These are phyloP conservation scores for Pleoardoris graminearum DNA, from an alignment of 2,329 filamentous ascomycete species.

Conservation along the genomic window DNA sequence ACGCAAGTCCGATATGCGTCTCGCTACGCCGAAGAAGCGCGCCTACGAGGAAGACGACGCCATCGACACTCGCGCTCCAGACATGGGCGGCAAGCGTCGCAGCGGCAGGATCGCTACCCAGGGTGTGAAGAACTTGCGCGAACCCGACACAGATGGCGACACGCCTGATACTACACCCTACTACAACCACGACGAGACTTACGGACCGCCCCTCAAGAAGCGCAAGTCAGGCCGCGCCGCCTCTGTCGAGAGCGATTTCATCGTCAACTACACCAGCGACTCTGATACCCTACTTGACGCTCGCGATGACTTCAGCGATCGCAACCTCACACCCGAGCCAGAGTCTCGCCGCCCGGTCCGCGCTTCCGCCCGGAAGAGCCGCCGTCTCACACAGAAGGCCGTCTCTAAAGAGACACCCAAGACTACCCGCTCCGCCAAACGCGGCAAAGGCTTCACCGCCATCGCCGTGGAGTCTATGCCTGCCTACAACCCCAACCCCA, in stretches of 20 bases:
- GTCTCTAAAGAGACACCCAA: background rate
- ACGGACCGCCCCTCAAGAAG: background rate
- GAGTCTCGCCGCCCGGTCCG: background rate
- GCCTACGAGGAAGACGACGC: background rate
- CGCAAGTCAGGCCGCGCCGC: conserved; percentile 1
- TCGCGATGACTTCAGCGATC: background rate
- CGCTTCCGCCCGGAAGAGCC: background rate
- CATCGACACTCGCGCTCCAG: too few relatives aligned
- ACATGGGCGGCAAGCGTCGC: background rate
- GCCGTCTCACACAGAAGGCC: background rate
- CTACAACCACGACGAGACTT: background rate
- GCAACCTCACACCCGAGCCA: background rate
- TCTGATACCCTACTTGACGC: background rate
- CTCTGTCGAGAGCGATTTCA: conserved; percentile 11
- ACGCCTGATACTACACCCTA: background rate
- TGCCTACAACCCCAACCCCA: too few relatives aligned
- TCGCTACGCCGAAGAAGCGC: background rate
- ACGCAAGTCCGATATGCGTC: background rate
- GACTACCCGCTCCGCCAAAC: background rate
- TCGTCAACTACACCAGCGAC: background rate
- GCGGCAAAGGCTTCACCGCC: background rate
- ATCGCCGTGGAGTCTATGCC: too few relatives aligned
- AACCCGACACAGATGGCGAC: background rate
- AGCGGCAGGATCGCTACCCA: conserved; percentile 8
- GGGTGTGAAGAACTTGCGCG: background rate